Percentiles rank a stretch among this genome's conserved stretches.
Conservation (phyloP, 768 basidiomycete species). For the Tylopilus sp. region DNA sequence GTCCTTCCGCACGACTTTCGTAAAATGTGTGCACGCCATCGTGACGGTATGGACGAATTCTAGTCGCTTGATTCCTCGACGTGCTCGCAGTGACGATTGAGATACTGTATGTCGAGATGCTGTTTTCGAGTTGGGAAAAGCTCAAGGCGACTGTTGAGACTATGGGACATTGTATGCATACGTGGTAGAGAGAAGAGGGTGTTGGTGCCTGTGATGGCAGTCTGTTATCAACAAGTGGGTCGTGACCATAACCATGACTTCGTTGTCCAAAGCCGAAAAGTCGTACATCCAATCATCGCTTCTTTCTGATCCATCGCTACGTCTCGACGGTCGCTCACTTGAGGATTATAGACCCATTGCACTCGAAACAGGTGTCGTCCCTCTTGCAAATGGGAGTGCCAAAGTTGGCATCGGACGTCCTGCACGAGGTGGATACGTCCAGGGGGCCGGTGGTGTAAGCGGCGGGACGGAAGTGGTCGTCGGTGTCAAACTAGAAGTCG, state of each 20-base stretch:
- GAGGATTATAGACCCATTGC: constrained; percentile 64
- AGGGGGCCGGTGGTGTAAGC: constrained; percentile 74
- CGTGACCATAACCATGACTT: constrained; percentile 16
- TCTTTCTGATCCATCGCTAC: constrained; percentile 54
- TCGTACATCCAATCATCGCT: constrained; percentile 72
- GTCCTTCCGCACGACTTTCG: too few relatives aligned
- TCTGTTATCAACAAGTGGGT: too few relatives aligned
- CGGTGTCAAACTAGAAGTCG: constrained; percentile 78
- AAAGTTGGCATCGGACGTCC: constrained; percentile 64
- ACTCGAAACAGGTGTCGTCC: constrained; percentile 75
- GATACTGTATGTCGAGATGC: too few relatives aligned
- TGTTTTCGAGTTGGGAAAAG: too few relatives aligned
- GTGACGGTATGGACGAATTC: too few relatives aligned
- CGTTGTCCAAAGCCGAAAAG: constrained; percentile 73
- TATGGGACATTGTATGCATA: too few relatives aligned
- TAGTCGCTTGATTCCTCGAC: too few relatives aligned
- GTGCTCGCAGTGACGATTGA: too few relatives aligned
- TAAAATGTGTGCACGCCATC: too few relatives aligned
- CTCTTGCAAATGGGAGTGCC: constrained; percentile 84
- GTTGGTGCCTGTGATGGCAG: too few relatives aligned
- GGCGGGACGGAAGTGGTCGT: constrained; percentile 77
- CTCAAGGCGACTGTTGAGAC: too few relatives aligned
- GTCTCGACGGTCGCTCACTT: constrained; percentile 71
- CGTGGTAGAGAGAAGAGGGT: too few relatives aligned
- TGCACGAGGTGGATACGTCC: constrained; percentile 66